These are phyloP conservation scores for Limonium bicolor DNA, from an alignment of 148 eudicot genomes.

Conservation along the genomic window DNA sequence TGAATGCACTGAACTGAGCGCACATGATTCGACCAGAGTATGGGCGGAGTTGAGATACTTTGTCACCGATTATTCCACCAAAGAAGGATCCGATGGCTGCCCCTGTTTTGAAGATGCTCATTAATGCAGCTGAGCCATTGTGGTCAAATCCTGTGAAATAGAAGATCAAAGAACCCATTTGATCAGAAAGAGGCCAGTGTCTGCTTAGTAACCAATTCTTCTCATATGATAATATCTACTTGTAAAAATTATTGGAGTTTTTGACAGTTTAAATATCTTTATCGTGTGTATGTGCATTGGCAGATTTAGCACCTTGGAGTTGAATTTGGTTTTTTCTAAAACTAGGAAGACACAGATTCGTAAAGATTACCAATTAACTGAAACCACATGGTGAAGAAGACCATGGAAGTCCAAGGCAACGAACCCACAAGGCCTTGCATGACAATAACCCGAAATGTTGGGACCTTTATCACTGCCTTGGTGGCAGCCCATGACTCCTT, in stretches of 20 bases:
- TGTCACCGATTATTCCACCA: constrained; percentile 76
- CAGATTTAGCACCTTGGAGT: too few relatives aligned
- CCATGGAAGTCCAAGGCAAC: constrained; percentile 96
- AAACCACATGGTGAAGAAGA: constrained; percentile 90
- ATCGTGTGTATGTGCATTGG: too few relatives aligned
- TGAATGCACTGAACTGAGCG: constrained; percentile 87
- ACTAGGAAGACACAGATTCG: too few relatives aligned
- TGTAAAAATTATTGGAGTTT: background rate
- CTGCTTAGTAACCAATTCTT: too few relatives aligned
- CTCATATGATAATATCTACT: too few relatives aligned
- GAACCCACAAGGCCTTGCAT: constrained; percentile 92
- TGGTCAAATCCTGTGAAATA: constrained; percentile 78
- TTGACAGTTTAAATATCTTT: background rate
- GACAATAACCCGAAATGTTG: constrained; percentile 82
- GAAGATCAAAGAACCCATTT: too few relatives aligned
- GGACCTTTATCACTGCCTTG: constrained; percentile 57
- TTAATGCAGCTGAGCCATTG: constrained; percentile 55
- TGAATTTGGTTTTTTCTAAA: too few relatives aligned
- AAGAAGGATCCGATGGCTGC: constrained; percentile 60
- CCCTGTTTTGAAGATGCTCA: constrained; percentile 70
- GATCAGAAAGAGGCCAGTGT: too few relatives aligned
- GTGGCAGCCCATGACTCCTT: constrained; percentile 64
- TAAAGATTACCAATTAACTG: constrained; percentile 83
- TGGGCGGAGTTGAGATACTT: constrained; percentile 43
- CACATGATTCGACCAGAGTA: constrained; percentile 69